Base-by-base conservation (phyloP, 257 asterid species). In the Misopates orontium region DNA sequence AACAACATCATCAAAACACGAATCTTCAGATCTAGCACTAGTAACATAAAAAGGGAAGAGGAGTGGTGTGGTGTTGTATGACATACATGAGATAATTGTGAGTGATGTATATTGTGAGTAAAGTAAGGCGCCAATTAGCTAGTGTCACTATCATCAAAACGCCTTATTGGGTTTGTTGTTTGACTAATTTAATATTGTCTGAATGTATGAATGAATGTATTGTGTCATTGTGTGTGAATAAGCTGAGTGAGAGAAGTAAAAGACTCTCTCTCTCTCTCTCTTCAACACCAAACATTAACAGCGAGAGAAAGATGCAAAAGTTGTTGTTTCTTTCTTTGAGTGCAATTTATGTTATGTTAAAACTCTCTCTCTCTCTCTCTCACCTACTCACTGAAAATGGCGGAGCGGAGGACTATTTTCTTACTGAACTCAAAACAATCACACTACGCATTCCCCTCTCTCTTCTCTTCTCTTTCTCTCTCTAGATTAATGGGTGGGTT, bases 51-150 rank as follows among this genome's bases (percentile, higher is more conserved):
- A 56, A 18, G 44, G 70, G 67, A 61, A 53, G 64, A 28, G 36
- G 36, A n/a, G 36, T 28, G 36, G 3, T 28, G 61, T 68, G 75
- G 62, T 66, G 62, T n/a, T n/a, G n/a, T n/a, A n/a, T n/a, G n/a
- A n/a, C n/a, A 31, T 67, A 17, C 19, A 44, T 59, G 64, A 72
- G 76, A 62, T 31, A 44, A 22, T 20, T 13, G 68, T 62, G 70
- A 70, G 52, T 31, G 16, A 70, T 42, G n/a, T n/a, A n/a, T n/a
- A n/a, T 40, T 70, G 73, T 68, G 77, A 56, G 81, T 31, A 77
- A 79, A 68, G 67, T 39, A 77, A 71, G 80, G 80, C 83, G 83
- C 85, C 84, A 87, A 70, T 68, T 73, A n/a, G n/a, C n/a, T n/a
- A 73, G 60, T 73, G 86, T 84, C 95, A 75, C 74, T 53, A 66